These are phyloP conservation scores for Hypoxylon subgilvum DNA, from an alignment of 495 filamentous ascomycete species.

Conservation along the genomic window DNA sequence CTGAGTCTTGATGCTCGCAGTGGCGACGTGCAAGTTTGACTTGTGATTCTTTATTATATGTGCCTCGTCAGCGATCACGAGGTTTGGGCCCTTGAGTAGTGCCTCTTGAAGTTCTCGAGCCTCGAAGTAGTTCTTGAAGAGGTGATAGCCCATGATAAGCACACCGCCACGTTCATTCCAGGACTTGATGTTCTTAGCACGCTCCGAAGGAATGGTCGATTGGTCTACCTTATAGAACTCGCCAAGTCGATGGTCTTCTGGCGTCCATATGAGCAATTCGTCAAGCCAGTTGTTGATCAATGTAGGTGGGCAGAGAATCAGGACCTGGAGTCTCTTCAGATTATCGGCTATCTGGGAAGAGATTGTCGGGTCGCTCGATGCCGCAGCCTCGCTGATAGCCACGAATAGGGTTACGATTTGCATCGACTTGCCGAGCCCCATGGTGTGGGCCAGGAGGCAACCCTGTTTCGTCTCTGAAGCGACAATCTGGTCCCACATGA, in stretches of 20 bases:
- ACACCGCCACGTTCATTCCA: conserved; percentile 76
- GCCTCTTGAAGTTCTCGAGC: conserved; percentile 44
- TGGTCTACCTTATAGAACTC: conserved; percentile 57
- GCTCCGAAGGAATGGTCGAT: conserved; percentile 30
- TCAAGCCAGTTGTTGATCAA: conserved; percentile 84
- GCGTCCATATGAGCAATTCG: conserved; percentile 74
- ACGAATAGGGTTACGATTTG: conserved; percentile 82
- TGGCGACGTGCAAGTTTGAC: conserved; percentile 57
- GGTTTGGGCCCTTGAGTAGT: conserved; percentile 66
- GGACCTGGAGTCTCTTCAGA: conserved; percentile 65
- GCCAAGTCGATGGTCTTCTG: conserved; percentile 56
- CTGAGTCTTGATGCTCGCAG: conserved; percentile 65
- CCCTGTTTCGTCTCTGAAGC: conserved; percentile 64
- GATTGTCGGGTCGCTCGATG: conserved; percentile 62
- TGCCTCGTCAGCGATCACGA: conserved; percentile 89
- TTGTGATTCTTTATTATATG: conserved; percentile 74
- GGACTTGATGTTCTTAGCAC: conserved; percentile 51
- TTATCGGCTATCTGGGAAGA: conserved; percentile 67
- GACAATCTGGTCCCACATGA: conserved; percentile 87
- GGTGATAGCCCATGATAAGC: conserved; percentile 72
- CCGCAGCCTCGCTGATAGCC: conserved; percentile 70
- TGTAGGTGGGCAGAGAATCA: conserved; percentile 77
- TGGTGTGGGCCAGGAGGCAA: conserved; percentile 86
- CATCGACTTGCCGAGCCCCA: conserved; percentile 95
- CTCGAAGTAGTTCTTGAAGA: conserved; percentile 57